phyloP scores from a whole-genome alignment of 1,284 basidiomycete genomes.

The Leccinum subspadiceum region DNA sequence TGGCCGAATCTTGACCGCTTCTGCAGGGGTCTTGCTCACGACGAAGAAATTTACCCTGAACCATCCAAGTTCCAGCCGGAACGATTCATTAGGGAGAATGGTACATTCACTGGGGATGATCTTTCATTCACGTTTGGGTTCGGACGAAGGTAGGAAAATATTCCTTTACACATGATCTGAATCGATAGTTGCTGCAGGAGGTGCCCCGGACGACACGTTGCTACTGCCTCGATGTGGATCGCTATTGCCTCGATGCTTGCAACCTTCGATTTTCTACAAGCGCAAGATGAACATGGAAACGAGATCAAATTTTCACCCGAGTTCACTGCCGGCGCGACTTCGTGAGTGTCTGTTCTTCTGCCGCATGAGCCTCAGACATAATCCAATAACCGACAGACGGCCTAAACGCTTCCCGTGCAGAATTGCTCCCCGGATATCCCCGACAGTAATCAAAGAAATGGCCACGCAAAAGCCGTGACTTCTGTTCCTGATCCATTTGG shows the following conservation, averaged over 20 bases:
- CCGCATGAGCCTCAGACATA: background rate
- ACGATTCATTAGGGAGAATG: constrained; percentile 34
- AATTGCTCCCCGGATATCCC: constrained; percentile 19
- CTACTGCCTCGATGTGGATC: constrained; percentile 34
- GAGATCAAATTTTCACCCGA: constrained; percentile 20
- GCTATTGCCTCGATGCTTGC: constrained; percentile 26
- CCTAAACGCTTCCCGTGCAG: constrained; percentile 23
- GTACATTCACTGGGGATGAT: constrained; percentile 33
- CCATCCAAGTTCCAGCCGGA: constrained; percentile 46
- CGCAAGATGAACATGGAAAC: constrained; percentile 21
- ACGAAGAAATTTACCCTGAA: constrained; percentile 40
- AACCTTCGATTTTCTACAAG: constrained; percentile 23
- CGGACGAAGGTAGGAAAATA: constrained; percentile 37
- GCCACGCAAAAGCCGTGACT: constrained; percentile 9
- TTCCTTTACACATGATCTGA: background rate
- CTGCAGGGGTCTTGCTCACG: constrained; percentile 45
- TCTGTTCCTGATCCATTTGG: background rate
- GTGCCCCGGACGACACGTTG: constrained; percentile 38
- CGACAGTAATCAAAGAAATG: constrained; percentile 9
- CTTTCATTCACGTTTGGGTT: constrained; percentile 42
- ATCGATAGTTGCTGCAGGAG: constrained; percentile 11
- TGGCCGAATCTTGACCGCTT: background rate
- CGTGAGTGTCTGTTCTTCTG: constrained; percentile 14
- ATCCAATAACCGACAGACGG: constrained; percentile 13
- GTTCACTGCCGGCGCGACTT: constrained; percentile 14